A percentile compares a stretch with the other conserved stretches of the same genome.
phyloP scores from a whole-genome alignment of 768 basidiomycete species.

The Trametes coccinea region DNA sequence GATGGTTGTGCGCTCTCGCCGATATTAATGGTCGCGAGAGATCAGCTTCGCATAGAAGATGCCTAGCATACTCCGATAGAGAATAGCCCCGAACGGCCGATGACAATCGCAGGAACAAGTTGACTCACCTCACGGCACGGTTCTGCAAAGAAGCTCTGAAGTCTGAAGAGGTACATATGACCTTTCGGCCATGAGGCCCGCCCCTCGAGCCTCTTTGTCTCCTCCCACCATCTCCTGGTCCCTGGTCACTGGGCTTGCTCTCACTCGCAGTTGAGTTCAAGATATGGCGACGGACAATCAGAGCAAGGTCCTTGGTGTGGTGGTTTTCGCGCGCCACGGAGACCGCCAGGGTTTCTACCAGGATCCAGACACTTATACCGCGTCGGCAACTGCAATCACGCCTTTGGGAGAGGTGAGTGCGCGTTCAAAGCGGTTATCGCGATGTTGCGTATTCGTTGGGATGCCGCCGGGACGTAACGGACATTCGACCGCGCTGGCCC shows the following conservation, averaged over 20 bases:
- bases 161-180: not conserved
- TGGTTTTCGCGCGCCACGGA: conserved; percentile 29
- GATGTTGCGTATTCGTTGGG: no score
- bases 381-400: conserved; percentile 59
- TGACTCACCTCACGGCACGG: not conserved
- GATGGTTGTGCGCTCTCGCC: no score
- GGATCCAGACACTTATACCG: conserved; percentile 54
- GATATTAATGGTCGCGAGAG: no score
- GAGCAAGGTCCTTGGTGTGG: conserved; percentile 28
- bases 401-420: conserved; percentile 62
- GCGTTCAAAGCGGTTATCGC: no score
- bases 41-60: no score
- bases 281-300: conserved; percentile 12
- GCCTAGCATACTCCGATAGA: no score
- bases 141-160: not conserved
- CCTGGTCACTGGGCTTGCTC: not conserved
- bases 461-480: no score
- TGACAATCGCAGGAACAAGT: no score
- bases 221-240: conserved; percentile 1
- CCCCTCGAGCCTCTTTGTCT: conserved; percentile 4
- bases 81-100: no score
- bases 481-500: no score
- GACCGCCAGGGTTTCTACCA: conserved; percentile 60
- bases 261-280: not conserved
- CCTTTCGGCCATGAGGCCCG: not conserved